Conservation (phyloP, 768 basidiomycete genomes). For the Collybia sp. region DNA sequence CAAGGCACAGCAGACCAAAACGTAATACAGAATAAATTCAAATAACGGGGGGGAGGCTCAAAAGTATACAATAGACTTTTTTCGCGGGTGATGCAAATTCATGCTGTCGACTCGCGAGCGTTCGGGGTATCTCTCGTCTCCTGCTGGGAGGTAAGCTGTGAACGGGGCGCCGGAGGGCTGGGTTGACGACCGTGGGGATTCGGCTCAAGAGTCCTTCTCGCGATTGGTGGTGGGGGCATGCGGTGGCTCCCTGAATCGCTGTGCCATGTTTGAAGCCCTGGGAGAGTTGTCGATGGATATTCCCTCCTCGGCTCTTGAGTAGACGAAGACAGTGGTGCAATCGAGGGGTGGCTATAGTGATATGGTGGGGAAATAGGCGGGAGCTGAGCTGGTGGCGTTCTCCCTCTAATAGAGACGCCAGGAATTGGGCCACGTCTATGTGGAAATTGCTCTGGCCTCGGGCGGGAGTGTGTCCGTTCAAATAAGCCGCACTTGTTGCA, state of each 20-base stretch:
- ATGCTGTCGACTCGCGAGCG: too few species aligned
- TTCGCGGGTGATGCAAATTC: too few species aligned
- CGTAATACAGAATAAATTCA: too few species aligned
- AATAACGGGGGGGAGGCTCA: too few species aligned
- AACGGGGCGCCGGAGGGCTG: too few species aligned
- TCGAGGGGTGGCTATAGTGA: slow-evolving; percentile 48
- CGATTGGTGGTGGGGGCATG: too few species aligned
- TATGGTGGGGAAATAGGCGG: slow-evolving; percentile 41
- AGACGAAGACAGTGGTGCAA: slow-evolving; percentile 38
- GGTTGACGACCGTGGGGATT: too few species aligned
- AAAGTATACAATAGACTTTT: too few species aligned
- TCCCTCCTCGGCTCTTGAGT: slow-evolving; percentile 28
- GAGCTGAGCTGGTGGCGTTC: slow-evolving; percentile 43
- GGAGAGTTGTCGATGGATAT: slow-evolving; percentile 32
- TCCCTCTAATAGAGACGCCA: slow-evolving; percentile 40
- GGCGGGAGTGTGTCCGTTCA: slow-evolving; percentile 75
- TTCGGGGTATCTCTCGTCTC: too few species aligned
- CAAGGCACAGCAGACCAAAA: too few species aligned
- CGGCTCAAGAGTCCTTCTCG: too few species aligned
- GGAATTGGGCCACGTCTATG: slow-evolving; percentile 73
- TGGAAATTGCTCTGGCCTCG: slow-evolving; percentile 77
- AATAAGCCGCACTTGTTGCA: slow-evolving; percentile 78
- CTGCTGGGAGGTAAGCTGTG: too few species aligned
- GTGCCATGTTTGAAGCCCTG: slow-evolving; percentile 46
- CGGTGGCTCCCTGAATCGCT: not conserved